Percentiles rank a stretch among this genome's conserved stretches.
phyloP scores from a whole-genome alignment of 805 yeast species.

The Saccharomyces jurei region DNA sequence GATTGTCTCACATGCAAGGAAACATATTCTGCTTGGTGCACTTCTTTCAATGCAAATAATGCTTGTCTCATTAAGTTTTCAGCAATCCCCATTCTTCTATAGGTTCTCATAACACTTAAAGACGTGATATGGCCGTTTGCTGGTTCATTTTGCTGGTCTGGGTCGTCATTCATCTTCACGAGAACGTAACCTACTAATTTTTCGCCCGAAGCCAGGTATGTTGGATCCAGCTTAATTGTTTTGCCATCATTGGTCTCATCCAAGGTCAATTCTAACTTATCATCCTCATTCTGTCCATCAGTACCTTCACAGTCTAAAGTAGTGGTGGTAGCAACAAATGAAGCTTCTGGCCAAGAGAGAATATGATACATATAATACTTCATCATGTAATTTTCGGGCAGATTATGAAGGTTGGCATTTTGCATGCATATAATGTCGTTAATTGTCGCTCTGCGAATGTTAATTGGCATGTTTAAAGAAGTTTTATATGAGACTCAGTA shows the following conservation, averaged over 20 bases:
- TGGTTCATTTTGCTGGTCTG: slow-evolving; percentile 61
- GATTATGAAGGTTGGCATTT: slow-evolving; percentile 80
- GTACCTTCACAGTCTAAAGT: slow-evolving; percentile 33
- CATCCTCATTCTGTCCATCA: slow-evolving; percentile 14
- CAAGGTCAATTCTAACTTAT: slow-evolving; percentile 10
- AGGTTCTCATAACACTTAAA: slow-evolving; percentile 88
- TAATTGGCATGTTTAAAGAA: slow-evolving; percentile 54
- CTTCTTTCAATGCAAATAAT: slow-evolving; percentile 70
- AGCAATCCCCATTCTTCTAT: slow-evolving; percentile 91
- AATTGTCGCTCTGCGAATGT: slow-evolving; percentile 80
- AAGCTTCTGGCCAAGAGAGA: slow-evolving; percentile 94
- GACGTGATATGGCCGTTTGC: slow-evolving; percentile 93
- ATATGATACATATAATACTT: slow-evolving; percentile 92
- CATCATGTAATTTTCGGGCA: slow-evolving; percentile 90
- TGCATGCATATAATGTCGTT: slow-evolving; percentile 91
- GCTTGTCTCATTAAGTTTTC: slow-evolving; percentile 84
- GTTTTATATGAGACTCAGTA: background rate
- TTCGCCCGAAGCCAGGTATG: slow-evolving; percentile 58
- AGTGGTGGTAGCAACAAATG: slow-evolving; percentile 85
- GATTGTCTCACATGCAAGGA: slow-evolving; percentile 90
- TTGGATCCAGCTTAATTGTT: slow-evolving; percentile 46
- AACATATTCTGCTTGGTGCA: slow-evolving; percentile 73
- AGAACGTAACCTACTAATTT: slow-evolving; percentile 92
- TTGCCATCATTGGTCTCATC: slow-evolving; percentile 17
- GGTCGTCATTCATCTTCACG: slow-evolving; percentile 95